Evolutionary conservation across 116 monocot genomes (phyloP).

Genomic region (Posidonia oceanica): DNA sequence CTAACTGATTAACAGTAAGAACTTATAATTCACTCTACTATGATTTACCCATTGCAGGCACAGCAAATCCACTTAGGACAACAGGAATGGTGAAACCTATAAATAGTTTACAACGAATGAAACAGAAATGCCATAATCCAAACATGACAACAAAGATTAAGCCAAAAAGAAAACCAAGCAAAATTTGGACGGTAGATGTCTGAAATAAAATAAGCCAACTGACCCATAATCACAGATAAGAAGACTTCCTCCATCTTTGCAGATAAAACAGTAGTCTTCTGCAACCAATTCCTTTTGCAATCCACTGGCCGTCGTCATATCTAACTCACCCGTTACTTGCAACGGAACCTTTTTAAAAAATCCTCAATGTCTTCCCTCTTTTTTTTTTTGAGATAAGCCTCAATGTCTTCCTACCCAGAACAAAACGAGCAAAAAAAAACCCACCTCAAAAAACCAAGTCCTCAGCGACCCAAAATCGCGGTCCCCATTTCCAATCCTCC

Average conservation of each 20-base stretch:
- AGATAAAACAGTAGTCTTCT: constrained; percentile 75
- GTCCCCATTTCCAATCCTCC: too few species aligned
- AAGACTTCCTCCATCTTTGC: constrained; percentile 83
- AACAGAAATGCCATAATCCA: neutral
- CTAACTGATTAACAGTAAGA: too few species aligned
- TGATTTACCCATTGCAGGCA: neutral
- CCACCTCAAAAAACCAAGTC: too few species aligned
- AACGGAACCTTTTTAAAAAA: too few species aligned
- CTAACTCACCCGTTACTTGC: too few species aligned
- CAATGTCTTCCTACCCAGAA: too few species aligned
- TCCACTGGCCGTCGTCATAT: neutral
- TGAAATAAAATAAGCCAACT: constrained; percentile 5
- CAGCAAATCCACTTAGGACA: neutral
- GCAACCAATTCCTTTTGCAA: constrained; percentile 22
- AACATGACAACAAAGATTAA: constrained; percentile 2
- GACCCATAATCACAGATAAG: constrained; percentile 71
- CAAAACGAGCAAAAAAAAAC: too few species aligned
- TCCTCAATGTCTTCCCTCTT: too few species aligned
- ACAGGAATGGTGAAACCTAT: neutral
- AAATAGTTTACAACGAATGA: too few species aligned
- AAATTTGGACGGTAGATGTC: neutral
- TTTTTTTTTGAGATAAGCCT: too few species aligned
- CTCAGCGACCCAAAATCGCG: too few species aligned
- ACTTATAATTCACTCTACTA: too few species aligned
- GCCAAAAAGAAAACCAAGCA: neutral